Conservation (phyloP, 768 basidiomycete species). For the Lentinula aciculospora region DNA sequence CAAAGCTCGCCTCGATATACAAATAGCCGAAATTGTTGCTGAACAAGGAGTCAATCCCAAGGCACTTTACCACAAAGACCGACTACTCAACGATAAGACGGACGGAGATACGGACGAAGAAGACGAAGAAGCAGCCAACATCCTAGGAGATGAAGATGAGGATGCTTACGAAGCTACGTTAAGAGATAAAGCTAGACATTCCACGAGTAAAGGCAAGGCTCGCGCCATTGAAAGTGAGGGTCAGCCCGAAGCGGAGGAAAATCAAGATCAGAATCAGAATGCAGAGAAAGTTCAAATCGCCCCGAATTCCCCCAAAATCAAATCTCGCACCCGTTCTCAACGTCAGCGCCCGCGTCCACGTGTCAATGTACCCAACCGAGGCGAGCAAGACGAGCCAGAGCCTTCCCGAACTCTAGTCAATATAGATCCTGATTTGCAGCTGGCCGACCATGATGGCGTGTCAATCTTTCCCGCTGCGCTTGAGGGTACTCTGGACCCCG, state of each 20-base stretch:
- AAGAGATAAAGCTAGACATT: background rate
- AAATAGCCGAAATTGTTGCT: constrained; percentile 25
- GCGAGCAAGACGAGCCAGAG: too few relatives aligned
- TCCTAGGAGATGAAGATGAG: background rate
- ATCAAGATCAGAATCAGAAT: background rate
- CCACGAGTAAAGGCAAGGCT: background rate
- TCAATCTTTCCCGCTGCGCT: background rate
- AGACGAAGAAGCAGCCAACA: background rate
- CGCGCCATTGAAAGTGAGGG: background rate
- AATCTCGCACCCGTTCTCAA: background rate
- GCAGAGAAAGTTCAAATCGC: background rate
- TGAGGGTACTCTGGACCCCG: background rate
- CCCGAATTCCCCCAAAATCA: background rate
- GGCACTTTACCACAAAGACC: constrained; percentile 20
- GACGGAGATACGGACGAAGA: constrained; percentile 3
- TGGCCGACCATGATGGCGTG: background rate
- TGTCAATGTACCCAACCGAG: background rate
- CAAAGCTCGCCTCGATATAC: constrained; percentile 21
- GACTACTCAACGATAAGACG: constrained; percentile 15
- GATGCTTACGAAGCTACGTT: background rate
- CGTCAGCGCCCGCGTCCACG: background rate
- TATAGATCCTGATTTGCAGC: background rate
- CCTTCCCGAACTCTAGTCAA: background rate
- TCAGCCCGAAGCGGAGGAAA: background rate
- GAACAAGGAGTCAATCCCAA: constrained; percentile 15